phyloP scores from a whole-genome alignment of 805 yeast species.

The Candida verbasci region DNA sequence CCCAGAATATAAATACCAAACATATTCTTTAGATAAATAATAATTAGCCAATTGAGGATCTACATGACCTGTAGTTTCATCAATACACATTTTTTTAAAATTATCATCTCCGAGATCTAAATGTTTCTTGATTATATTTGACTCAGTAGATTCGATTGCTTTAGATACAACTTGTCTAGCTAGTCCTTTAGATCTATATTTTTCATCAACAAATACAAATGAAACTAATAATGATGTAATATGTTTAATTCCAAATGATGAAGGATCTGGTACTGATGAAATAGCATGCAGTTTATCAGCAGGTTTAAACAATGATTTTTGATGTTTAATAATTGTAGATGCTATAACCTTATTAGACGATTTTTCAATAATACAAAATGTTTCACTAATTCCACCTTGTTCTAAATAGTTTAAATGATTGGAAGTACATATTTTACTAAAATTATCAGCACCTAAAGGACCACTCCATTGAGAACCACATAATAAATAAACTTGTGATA shows the following conservation, averaged over 20 bases:
- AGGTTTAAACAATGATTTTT: conserved; percentile 26
- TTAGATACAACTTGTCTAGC: conserved; percentile 20
- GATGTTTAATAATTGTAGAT: conserved; percentile 17
- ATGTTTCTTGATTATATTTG: conserved; percentile 22
- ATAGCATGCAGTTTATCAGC: conserved; percentile 20
- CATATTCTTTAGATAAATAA: conserved; percentile 30
- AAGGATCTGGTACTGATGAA: conserved; percentile 26
- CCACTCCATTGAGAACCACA: conserved; percentile 24
- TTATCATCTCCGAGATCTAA: conserved; percentile 19
- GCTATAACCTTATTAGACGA: conserved; percentile 18
- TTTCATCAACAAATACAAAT: conserved; percentile 23
- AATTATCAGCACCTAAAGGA: conserved; percentile 13
- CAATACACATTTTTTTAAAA: conserved; percentile 28
- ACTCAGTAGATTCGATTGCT: conserved; percentile 29
- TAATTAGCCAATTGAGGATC: conserved; percentile 29
- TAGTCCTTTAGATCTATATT: conserved; percentile 26
- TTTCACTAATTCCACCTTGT: conserved; percentile 17
- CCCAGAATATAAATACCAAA: conserved; percentile 62
- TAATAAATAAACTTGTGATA: conserved; percentile 17
- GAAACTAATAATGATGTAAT: conserved; percentile 23
- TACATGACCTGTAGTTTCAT: conserved; percentile 18
- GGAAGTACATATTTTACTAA: conserved; percentile 16
- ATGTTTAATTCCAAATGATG: conserved; percentile 27
- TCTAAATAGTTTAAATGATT: conserved; percentile 3
- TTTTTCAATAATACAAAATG: conserved; percentile 22